phyloP scores from a whole-genome alignment of 2,329 filamentous ascomycete species.

The Arachnomyces sp. region DNA sequence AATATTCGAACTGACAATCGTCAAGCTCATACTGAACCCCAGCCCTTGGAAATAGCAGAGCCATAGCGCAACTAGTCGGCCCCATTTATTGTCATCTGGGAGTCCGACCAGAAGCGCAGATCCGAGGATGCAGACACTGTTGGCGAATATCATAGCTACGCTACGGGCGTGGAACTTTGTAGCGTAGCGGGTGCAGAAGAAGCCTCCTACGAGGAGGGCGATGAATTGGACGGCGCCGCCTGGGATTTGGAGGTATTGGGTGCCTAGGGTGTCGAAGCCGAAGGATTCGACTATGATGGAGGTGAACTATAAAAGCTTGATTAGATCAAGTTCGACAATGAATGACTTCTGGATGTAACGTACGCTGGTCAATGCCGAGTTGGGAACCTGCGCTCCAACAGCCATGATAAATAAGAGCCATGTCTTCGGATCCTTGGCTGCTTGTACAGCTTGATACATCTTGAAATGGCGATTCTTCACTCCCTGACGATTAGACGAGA shows the following conservation, averaged over 20 bases:
- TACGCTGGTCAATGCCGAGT: slow-evolving; percentile 47
- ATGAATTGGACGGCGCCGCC: slow-evolving; percentile 52
- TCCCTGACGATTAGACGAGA: slow-evolving; percentile 45
- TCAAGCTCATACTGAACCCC: slow-evolving; percentile 48
- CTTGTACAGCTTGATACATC: slow-evolving; percentile 41
- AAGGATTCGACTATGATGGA: slow-evolving; percentile 44
- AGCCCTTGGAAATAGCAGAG: slow-evolving; percentile 49
- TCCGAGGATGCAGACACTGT: slow-evolving; percentile 49
- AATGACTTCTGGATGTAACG: too few relatives aligned
- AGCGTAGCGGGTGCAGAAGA: slow-evolving; percentile 44
- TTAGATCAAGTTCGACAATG: too few relatives aligned
- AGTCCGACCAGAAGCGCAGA: slow-evolving; percentile 47
- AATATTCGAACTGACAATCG: slow-evolving; percentile 47
- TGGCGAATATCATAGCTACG: slow-evolving; percentile 50
- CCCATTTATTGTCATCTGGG: slow-evolving; percentile 48
- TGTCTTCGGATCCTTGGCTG: slow-evolving; percentile 48
- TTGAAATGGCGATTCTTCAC: slow-evolving; percentile 48
- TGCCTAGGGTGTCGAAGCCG: slow-evolving; percentile 43
- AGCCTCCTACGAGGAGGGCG: slow-evolving; percentile 44
- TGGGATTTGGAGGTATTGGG: slow-evolving; percentile 54
- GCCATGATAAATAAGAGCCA: slow-evolving; percentile 53
- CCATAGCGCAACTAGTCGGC: slow-evolving; percentile 50
- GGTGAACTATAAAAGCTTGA: slow-evolving; percentile 29
- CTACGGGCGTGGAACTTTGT: slow-evolving; percentile 43
- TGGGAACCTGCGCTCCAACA: slow-evolving; percentile 49